Base-by-base conservation (phyloP, 805 yeast genomes). In the Osmozyma mogii region DNA sequence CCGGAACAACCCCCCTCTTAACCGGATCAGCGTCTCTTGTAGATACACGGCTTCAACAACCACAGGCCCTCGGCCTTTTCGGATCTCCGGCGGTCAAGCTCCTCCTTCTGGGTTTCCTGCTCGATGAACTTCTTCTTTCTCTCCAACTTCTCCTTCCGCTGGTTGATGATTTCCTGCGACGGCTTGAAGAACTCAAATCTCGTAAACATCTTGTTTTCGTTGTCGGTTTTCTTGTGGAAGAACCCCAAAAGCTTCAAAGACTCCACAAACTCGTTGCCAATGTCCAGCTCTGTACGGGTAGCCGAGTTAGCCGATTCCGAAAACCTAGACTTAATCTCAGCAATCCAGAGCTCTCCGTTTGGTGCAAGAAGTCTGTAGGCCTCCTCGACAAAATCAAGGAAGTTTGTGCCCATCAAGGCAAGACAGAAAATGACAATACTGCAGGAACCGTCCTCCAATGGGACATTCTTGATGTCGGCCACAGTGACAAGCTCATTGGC, bases 351-450 rank as follows among this genome's bases (percentile, higher is more conserved):
- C 52, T 89, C 95, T 16, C 99, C 97, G 36, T 85, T 69, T 24
- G 95, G 95, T 7, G 85, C 78, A 30, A 92, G 62, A 11, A 92
- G 65, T 47, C 99, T 68, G 49, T 82, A 70, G 0, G 96, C 97
- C 52, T 92, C 99, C 34, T 77, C 68, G 30, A 92, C 74, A 50
- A 92, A 92, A 50, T 92, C 97, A 37, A 88, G 61, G 51, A 89
- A 87, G 50, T 92, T 92, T 3, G 97, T 89, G 3, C 99, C 98
- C 99, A 92, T 92, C 35, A 92, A 64, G 0, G 97, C 92, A 28
- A 92, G 66, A 55, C 98, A 92, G 56, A 88, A 92, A 5, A 92
- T 72, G n/a, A 84, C 98, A 25, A 92, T 67, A 15, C 87, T 73
- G 45, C 92, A 85, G 1, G 92, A 79, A 31, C 69, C 69, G 50